A percentile compares a stretch with the other conserved stretches of the same genome.
Evolutionary conservation across 1,284 basidiomycete species (phyloP).

Genomic region (Sanghuangporus baumii): DNA sequence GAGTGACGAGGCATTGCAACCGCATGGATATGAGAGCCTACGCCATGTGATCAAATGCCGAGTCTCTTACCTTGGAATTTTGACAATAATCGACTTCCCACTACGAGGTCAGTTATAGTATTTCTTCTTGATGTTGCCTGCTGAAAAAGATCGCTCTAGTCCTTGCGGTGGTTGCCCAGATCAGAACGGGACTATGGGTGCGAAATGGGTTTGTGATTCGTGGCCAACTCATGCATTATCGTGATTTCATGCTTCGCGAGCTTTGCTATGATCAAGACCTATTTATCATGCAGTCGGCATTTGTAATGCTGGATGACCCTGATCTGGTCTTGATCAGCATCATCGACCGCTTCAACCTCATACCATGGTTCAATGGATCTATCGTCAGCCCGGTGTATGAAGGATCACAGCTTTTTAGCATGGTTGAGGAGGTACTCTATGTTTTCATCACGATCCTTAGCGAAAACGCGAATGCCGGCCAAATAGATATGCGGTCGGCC

Average conservation of each 20-base stretch:
- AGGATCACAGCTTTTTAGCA: slow-evolving; percentile 64
- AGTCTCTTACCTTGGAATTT: slow-evolving; percentile 51
- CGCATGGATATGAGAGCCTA: slow-evolving; percentile 49
- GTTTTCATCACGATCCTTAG: slow-evolving; percentile 84
- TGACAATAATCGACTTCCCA: slow-evolving; percentile 81
- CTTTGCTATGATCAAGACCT: slow-evolving; percentile 97
- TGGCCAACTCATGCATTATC: slow-evolving; percentile 94
- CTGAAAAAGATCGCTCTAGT: slow-evolving; percentile 40
- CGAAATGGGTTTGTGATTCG: slow-evolving; percentile 96
- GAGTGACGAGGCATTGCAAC: slow-evolving; percentile 45
- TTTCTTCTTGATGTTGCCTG: neutral
- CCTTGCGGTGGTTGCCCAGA: slow-evolving; percentile 87
- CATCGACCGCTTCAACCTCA: slow-evolving; percentile 85
- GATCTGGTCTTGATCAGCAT: slow-evolving; percentile 79
- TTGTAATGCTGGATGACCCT: slow-evolving; percentile 71
- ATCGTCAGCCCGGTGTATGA: slow-evolving; percentile 61
- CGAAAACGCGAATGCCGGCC: slow-evolving; percentile 75
- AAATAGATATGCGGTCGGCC: slow-evolving; percentile 59
- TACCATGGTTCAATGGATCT: slow-evolving; percentile 72
- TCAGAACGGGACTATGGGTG: slow-evolving; percentile 94
- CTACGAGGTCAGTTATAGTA: slow-evolving; percentile 73
- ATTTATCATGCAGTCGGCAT: slow-evolving; percentile 83
- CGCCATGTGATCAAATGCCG: slow-evolving; percentile 54
- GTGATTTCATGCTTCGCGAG: slow-evolving; percentile 93
- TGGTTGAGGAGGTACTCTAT: slow-evolving; percentile 92